A percentile compares a stretch with the other conserved stretches of the same genome.
These are phyloP conservation scores for Epichloe amarillans DNA, from an alignment of 2,329 filamentous ascomycete genomes.

Conservation along the genomic window DNA sequence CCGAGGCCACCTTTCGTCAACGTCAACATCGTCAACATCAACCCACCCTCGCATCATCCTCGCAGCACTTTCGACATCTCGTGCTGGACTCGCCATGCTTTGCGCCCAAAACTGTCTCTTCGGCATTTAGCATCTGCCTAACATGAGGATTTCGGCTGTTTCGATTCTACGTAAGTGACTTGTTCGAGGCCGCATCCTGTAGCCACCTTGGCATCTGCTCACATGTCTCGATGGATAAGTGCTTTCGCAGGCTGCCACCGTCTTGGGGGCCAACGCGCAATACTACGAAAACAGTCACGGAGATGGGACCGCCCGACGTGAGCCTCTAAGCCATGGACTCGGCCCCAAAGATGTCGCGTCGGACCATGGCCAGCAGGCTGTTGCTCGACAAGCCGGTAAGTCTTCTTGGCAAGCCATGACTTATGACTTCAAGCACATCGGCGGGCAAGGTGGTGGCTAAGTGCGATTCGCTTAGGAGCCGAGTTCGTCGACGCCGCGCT, in stretches of 20 bases:
- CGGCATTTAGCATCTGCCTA: slow-evolving; percentile 23
- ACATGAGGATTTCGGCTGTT: slow-evolving; percentile 26
- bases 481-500: slow-evolving; percentile 40
- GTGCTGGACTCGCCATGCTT: slow-evolving; percentile 16
- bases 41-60: not conserved
- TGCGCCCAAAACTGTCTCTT: slow-evolving; percentile 9
- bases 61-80: not conserved
- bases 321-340: slow-evolving; percentile 19
- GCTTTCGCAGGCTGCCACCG: slow-evolving; percentile 31
- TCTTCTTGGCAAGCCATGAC: not conserved
- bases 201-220: slow-evolving; percentile 9
- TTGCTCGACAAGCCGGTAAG: slow-evolving; percentile 25
- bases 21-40: not conserved
- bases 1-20: not conserved
- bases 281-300: slow-evolving; percentile 20
- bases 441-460: not conserved
- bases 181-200: slow-evolving; percentile 2
- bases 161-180: slow-evolving; percentile 29
- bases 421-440: not conserved
- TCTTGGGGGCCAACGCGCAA: slow-evolving; percentile 26
- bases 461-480: slow-evolving; percentile 24
- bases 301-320: slow-evolving; percentile 16
- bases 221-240: slow-evolving; percentile 23
- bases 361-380: slow-evolving; percentile 14
- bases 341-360: slow-evolving; percentile 18